Conservation (phyloP, 1,139 yeast species). For the Candida sp. region DNA sequence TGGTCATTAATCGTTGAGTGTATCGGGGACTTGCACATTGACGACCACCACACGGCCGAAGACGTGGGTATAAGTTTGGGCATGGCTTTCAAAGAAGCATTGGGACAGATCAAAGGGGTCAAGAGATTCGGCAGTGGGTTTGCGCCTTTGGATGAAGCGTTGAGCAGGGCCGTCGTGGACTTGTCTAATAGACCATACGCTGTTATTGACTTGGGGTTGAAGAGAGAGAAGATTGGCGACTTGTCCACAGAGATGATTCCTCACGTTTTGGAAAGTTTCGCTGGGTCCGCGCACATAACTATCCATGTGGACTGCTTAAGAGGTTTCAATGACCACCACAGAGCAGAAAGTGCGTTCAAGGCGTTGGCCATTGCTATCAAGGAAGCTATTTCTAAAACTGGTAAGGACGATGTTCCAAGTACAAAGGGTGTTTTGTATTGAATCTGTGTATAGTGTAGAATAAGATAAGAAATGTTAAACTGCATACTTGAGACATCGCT, state of each 20-base stretch:
- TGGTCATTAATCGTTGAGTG: conserved; percentile 94
- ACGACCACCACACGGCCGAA: conserved; percentile 97
- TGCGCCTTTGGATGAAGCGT: conserved; percentile 97
- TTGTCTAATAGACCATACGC: conserved; percentile 93
- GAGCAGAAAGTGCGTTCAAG: conserved; percentile 96
- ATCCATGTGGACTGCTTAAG: conserved; percentile 93
- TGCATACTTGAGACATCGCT: background rate
- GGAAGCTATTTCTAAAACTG: conserved; percentile 85
- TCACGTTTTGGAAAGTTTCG: conserved; percentile 93
- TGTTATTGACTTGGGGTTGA: conserved; percentile 85
- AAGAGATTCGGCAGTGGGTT: conserved; percentile 93
- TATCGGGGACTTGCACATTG: conserved; percentile 93
- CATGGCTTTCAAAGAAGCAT: conserved; percentile 83
- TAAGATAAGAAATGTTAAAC: background rate
- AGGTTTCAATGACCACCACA: conserved; percentile 95
- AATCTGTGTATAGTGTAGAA: background rate
- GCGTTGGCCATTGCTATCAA: conserved; percentile 92
- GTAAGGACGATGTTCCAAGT: conserved; percentile 90
- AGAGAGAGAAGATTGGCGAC: conserved; percentile 93
- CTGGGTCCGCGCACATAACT: conserved; percentile 89
- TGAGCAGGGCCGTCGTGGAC: conserved; percentile 94
- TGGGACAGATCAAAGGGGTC: conserved; percentile 90
- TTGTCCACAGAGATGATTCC: conserved; percentile 97
- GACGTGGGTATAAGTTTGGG: conserved; percentile 96
- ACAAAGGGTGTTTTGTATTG: conserved; percentile 91